Evolutionary conservation across 495 filamentous ascomycete genomes (phyloP).

Genomic region (Podospora didyma): DNA sequence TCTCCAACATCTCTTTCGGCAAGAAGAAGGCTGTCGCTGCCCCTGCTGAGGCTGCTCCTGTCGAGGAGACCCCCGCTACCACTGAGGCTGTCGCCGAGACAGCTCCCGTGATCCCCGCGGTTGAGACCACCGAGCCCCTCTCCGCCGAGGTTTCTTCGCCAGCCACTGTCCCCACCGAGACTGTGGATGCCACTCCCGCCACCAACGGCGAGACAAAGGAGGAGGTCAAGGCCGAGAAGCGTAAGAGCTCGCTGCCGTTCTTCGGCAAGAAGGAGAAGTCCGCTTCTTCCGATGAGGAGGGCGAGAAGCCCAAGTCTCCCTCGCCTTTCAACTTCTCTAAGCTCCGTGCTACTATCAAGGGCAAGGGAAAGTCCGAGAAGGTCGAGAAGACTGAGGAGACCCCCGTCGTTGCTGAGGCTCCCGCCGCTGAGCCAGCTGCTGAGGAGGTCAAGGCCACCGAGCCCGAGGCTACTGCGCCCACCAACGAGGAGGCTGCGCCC

Average conservation of each 20-base stretch:
- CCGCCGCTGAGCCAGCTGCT: slow-evolving; percentile 50
- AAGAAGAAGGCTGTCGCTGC: slow-evolving; percentile 51
- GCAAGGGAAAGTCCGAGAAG: slow-evolving; percentile 41
- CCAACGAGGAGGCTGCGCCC: slow-evolving; percentile 30
- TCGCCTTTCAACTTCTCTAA: slow-evolving; percentile 47
- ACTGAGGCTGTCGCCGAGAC: slow-evolving; percentile 49
- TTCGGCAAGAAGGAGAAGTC: slow-evolving; percentile 52
- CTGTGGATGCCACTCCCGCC: slow-evolving; percentile 37
- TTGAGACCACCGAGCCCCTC: slow-evolving; percentile 54
- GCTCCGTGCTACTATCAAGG: slow-evolving; percentile 52
- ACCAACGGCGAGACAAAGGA: slow-evolving; percentile 50
- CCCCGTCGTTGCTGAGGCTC: slow-evolving; percentile 29
- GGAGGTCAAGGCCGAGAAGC: slow-evolving; percentile 52
- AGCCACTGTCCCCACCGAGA: slow-evolving; percentile 40
- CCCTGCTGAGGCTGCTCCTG: slow-evolving; percentile 33
- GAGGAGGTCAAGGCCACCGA: slow-evolving; percentile 44
- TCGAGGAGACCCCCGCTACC: slow-evolving; percentile 32
- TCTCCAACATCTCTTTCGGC: slow-evolving; percentile 47
- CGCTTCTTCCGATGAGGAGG: slow-evolving; percentile 43
- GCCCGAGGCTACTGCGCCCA: slow-evolving; percentile 22
- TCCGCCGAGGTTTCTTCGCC: slow-evolving; percentile 43
- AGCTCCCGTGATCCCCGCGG: slow-evolving; percentile 54
- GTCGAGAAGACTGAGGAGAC: slow-evolving; percentile 41
- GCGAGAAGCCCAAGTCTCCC: slow-evolving; percentile 50
- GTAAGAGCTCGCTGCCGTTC: slow-evolving; percentile 54